Base-by-base conservation (phyloP, 768 basidiomycete genomes). In the Sarcodon sp. region DNA sequence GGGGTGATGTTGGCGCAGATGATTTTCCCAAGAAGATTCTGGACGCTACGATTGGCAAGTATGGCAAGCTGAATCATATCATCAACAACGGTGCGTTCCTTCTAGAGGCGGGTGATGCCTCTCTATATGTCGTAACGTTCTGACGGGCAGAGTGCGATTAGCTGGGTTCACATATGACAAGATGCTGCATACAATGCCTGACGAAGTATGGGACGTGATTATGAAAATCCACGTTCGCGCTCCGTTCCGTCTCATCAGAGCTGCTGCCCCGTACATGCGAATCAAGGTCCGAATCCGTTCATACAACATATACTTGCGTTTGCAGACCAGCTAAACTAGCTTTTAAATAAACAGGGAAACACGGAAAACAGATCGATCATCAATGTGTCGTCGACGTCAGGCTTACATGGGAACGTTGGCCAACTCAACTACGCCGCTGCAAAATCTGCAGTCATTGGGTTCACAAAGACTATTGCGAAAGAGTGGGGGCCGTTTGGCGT, bases 401-500 rank as follows among this genome's bases (percentile, higher is more conserved):
- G 87, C 44, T 71, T 90, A 31, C 87, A 90, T 61, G 88, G 87
- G 15, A 89, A 87, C 61, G 82, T 89, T 46, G 89, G 88, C 4
- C 88, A 90, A 62, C 79, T 71, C 12, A 89, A 89, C 66, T 88
- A 87, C 56, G 78, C 87, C 18, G 75, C 85, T 1, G 87, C 83
- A 51, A 89, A 88, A 58, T 67, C 85, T 10, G 87, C 82, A 7
- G 78, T 90, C 36, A 56, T 82, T 49, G 88, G 87, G 11, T 66
- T 90, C 46, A 85, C 87, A 35, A 90, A 89, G 69, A 90, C 87
- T 36, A 79, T 87, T 53, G 79, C 80, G 44, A 91, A 90, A 61
- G 88, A 91, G 59, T 91, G 87, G 87, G 88, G 88, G 32, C 64
- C 69, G 3, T 88, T 82, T 63, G 81, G 80, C 54, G 85, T 89